Evolutionary conservation across 257 asterid genomes (phyloP).

Genomic region (Capsicum chinense): DNA sequence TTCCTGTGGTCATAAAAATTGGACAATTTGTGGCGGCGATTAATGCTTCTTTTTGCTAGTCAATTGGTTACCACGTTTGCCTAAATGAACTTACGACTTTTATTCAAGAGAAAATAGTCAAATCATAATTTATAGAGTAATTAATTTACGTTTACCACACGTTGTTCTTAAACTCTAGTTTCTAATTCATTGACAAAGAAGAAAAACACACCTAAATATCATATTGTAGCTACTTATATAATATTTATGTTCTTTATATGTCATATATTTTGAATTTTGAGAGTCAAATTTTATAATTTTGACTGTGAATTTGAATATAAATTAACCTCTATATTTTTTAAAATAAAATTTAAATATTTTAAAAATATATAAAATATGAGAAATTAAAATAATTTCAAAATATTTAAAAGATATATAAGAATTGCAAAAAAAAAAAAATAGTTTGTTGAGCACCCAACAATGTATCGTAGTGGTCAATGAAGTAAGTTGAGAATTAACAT

Average conservation of each 20-base stretch:
- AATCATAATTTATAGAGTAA: not conserved
- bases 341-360: not conserved
- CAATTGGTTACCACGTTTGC: not conserved
- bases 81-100: not conserved
- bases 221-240: not conserved
- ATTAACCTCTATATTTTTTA: not conserved
- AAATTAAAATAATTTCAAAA: not conserved
- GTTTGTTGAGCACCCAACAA: too few relatives aligned
- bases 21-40: not conserved
- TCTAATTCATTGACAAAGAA: not conserved
- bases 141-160: not conserved
- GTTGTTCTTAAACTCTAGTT: not conserved
- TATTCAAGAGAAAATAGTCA: not conserved
- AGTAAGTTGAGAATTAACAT: too few relatives aligned
- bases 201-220: not conserved
- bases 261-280: not conserved
- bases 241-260: not conserved
- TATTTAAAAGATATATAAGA: accelerated
- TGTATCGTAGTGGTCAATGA: too few relatives aligned
- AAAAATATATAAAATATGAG: not conserved
- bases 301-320: too few relatives aligned
- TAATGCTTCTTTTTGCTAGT: not conserved
- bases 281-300: not conserved
- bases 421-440: too few relatives aligned
- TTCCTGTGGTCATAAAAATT: not conserved